Conservation (phyloP, 805 yeast species). For the Naumovozyma castellii region DNA sequence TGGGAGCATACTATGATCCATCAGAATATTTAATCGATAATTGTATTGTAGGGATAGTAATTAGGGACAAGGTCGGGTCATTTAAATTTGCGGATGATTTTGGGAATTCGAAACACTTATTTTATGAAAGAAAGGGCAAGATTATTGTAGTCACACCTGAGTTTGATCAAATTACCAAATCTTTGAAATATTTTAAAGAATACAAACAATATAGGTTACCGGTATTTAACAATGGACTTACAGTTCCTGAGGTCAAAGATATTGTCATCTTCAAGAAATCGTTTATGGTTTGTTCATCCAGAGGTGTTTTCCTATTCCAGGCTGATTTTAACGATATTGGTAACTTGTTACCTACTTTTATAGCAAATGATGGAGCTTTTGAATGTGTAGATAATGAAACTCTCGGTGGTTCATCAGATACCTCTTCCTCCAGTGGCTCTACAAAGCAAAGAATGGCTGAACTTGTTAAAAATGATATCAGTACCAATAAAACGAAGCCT, state of each 20-base stretch:
- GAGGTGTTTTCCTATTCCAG: constrained; percentile 54
- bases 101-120: constrained; percentile 45
- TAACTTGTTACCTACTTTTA: constrained; percentile 49
- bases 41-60: constrained; percentile 38
- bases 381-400: background rate
- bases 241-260: constrained; percentile 50
- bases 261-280: constrained; percentile 56
- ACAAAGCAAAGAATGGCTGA: constrained; percentile 28
- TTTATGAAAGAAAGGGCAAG: constrained; percentile 46
- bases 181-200: constrained; percentile 27
- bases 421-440: constrained; percentile 15
- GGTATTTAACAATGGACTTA: constrained; percentile 44
- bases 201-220: constrained; percentile 53
- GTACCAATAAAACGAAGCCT: constrained; percentile 35
- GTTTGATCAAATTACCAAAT: constrained; percentile 25
- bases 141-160: constrained; percentile 34
- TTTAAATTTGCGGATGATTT: constrained; percentile 65
- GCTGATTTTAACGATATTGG: constrained; percentile 47
- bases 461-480: constrained; percentile 33
- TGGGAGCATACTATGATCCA: constrained; percentile 45
- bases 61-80: constrained; percentile 46
- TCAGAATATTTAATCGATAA: constrained; percentile 27
- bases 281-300: constrained; percentile 55
- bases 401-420: background rate
- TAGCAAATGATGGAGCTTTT: constrained; percentile 28